Conservation (phyloP, 768 basidiomycete genomes). For the Astraeus odoratus region DNA sequence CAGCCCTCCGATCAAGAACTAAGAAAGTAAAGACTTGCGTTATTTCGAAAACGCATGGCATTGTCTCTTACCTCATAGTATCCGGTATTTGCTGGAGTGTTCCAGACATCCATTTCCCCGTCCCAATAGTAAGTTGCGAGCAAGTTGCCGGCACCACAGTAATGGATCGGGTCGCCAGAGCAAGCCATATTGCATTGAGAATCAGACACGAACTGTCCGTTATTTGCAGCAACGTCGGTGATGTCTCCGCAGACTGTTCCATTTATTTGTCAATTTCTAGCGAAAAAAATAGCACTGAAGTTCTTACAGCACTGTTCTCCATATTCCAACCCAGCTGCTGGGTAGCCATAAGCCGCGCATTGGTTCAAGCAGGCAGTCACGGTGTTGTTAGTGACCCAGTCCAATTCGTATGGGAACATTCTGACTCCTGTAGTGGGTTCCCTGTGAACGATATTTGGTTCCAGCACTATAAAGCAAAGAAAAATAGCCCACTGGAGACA, state of each 20-base stretch:
- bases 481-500: slow-evolving; percentile 51
- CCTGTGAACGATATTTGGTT: slow-evolving; percentile 26
- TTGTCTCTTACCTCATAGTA: slow-evolving; percentile 52
- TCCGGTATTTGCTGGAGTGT: slow-evolving; percentile 58
- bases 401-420: slow-evolving; percentile 56
- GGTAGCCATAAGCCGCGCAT: slow-evolving; percentile 66
- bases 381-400: slow-evolving; percentile 55
- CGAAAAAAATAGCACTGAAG: slow-evolving; percentile 6
- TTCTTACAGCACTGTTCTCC: slow-evolving; percentile 72
- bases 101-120: slow-evolving; percentile 52
- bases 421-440: slow-evolving; percentile 37
- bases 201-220: slow-evolving; percentile 27
- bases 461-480: background rate
- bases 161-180: slow-evolving; percentile 61
- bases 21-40: background rate
- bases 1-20: slow-evolving; percentile 50
- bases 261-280: background rate
- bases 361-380: slow-evolving; percentile 58
- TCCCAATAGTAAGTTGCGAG: slow-evolving; percentile 51
- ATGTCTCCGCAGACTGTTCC: slow-evolving; percentile 63
- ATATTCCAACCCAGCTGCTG: slow-evolving; percentile 64
- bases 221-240: slow-evolving; percentile 38
- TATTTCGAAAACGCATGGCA: background rate
- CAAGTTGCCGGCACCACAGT: slow-evolving; percentile 56
- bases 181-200: slow-evolving; percentile 46